phyloP scores from a whole-genome alignment of 1,284 basidiomycete species.

The Irpex rosettiformis region DNA sequence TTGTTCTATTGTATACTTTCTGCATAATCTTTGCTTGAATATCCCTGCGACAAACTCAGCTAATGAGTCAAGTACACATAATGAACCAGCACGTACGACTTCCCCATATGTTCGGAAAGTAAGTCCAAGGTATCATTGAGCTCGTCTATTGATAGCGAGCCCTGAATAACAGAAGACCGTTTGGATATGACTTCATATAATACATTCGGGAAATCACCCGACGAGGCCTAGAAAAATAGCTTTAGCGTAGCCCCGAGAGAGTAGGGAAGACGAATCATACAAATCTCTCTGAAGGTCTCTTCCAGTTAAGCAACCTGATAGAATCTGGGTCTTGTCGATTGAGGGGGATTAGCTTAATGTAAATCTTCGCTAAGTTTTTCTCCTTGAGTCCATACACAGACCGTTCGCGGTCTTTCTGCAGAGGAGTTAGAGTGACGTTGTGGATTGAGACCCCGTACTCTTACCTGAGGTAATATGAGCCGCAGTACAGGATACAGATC shows the following conservation, averaged over 20 bases:
- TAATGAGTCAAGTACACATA: neutral
- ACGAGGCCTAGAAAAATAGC: slow-evolving; percentile 42
- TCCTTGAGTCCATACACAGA: slow-evolving; percentile 91
- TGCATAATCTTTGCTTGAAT: slow-evolving; percentile 73
- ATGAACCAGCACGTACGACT: slow-evolving; percentile 45
- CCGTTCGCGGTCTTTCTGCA: slow-evolving; percentile 86
- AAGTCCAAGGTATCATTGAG: slow-evolving; percentile 80
- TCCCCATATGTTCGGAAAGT: slow-evolving; percentile 63
- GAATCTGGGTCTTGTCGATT: slow-evolving; percentile 77
- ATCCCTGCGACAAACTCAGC: slow-evolving; percentile 50
- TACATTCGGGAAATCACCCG: slow-evolving; percentile 85
- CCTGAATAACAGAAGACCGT: slow-evolving; percentile 79
- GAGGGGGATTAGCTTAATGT: slow-evolving; percentile 85
- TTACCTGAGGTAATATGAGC: slow-evolving; percentile 68
- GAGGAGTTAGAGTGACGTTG: neutral
- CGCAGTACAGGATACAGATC: slow-evolving; percentile 76
- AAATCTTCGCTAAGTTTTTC: slow-evolving; percentile 84
- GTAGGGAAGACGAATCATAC: slow-evolving; percentile 21
- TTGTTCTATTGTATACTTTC: slow-evolving; percentile 73
- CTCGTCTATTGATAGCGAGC: slow-evolving; percentile 73
- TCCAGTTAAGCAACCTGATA: slow-evolving; percentile 84
- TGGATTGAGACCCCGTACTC: slow-evolving; percentile 24
- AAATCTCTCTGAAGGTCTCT: slow-evolving; percentile 73
- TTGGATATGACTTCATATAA: slow-evolving; percentile 82
- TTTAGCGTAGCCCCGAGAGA: slow-evolving; percentile 2